Evolutionary conservation across 441 rosid genomes (phyloP).

Genomic region (Erodium texanum): DNA sequence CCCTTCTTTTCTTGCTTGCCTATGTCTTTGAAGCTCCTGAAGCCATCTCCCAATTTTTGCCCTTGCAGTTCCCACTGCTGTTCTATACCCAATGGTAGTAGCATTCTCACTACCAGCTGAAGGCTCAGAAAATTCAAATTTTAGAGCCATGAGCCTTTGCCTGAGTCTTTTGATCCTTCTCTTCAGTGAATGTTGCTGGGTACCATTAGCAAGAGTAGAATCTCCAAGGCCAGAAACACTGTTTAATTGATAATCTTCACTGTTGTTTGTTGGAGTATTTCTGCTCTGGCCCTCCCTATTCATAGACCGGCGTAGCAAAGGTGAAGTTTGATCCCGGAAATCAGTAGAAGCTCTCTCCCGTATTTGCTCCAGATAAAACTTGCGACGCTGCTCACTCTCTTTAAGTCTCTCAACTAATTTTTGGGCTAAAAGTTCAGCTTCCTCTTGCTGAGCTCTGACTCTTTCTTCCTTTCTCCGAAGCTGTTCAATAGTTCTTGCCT

Average conservation of each 20-base stretch:
- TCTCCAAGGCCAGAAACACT: slow-evolving; percentile 24
- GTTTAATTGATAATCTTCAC: slow-evolving; percentile 45
- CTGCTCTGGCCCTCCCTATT: slow-evolving; percentile 60
- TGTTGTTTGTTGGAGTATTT: slow-evolving; percentile 30
- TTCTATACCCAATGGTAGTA: slow-evolving; percentile 58
- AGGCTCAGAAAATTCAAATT: slow-evolving; percentile 54
- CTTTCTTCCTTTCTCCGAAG: slow-evolving; percentile 70
- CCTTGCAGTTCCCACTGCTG: slow-evolving; percentile 63
- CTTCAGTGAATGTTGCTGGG: slow-evolving; percentile 51
- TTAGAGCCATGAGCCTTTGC: slow-evolving; percentile 72
- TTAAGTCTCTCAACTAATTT: slow-evolving; percentile 69
- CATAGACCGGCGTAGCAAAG: slow-evolving; percentile 45
- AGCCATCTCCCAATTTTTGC: slow-evolving; percentile 77
- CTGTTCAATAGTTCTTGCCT: slow-evolving; percentile 66
- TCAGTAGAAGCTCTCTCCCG: slow-evolving; percentile 82
- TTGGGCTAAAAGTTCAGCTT: slow-evolving; percentile 72
- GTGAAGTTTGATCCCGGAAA: slow-evolving; percentile 77
- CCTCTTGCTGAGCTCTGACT: slow-evolving; percentile 84
- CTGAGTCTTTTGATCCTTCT: slow-evolving; percentile 61
- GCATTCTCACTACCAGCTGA: slow-evolving; percentile 42
- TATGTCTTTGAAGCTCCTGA: slow-evolving; percentile 73
- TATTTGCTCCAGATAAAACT: slow-evolving; percentile 67
- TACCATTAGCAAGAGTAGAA: slow-evolving; percentile 30
- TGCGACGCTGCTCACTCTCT: slow-evolving; percentile 77
- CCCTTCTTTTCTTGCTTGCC: slow-evolving; percentile 83